Percentiles rank a stretch among this genome's conserved stretches.
phyloP scores from a whole-genome alignment of 129 eudicot species.

The Pulicaria dysenterica region DNA sequence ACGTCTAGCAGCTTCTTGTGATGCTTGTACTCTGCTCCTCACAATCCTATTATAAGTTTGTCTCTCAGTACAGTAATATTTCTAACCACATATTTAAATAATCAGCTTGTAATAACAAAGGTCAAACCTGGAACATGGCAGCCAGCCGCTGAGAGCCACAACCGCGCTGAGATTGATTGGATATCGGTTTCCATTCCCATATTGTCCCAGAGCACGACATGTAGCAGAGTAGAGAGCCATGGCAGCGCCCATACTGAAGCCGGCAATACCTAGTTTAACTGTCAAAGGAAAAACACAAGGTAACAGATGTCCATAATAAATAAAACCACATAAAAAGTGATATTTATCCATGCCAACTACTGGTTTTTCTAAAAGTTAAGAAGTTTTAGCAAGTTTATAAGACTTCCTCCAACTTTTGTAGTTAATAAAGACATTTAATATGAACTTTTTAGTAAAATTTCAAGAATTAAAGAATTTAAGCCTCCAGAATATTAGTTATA shows the following conservation, averaged over 20 bases:
- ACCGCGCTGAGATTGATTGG: constrained; percentile 51
- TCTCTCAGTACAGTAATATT: constrained; percentile 24
- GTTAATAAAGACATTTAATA: no score
- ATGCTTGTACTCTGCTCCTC: constrained; percentile 52
- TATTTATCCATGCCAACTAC: not conserved
- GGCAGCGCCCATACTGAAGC: constrained; percentile 66
- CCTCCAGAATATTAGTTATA: no score
- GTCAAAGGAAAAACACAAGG: not conserved
- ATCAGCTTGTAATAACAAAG: not conserved
- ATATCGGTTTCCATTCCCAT: constrained; percentile 53
- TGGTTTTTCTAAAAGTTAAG: not conserved
- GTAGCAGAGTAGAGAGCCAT: constrained; percentile 59
- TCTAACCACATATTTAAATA: constrained; percentile 1
- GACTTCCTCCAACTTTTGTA: no score
- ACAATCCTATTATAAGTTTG: constrained; percentile 47
- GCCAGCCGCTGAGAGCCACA: constrained; percentile 72
- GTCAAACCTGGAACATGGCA: constrained; percentile 60
- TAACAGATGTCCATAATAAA: not conserved
- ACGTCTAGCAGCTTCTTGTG: constrained; percentile 61
- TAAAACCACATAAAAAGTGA: not conserved
- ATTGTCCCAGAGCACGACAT: constrained; percentile 53
- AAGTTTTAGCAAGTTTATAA: not conserved
- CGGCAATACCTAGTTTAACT: constrained; percentile 76
- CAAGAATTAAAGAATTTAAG: not conserved
- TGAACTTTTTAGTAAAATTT: no score